Conservation (phyloP, 148 eudicot genomes). For the Polygonum maritimum region DNA sequence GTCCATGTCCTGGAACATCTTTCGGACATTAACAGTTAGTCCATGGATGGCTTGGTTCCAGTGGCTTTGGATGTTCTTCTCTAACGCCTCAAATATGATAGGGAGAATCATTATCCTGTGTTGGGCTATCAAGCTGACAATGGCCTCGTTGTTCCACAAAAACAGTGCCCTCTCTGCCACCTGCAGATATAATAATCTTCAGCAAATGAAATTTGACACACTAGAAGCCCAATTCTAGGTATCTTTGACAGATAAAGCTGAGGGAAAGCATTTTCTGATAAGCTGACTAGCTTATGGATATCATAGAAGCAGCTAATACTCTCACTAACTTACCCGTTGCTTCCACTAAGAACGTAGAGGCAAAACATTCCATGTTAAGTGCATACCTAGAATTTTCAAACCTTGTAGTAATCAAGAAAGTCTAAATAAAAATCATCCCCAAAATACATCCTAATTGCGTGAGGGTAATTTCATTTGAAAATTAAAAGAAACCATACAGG, state of each 20-base stretch:
- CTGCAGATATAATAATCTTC: constrained; percentile 23
- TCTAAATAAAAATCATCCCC: too few relatives aligned
- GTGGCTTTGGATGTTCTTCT: constrained; percentile 58
- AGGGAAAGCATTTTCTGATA: neutral
- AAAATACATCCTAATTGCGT: too few relatives aligned
- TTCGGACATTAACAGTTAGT: constrained; percentile 53
- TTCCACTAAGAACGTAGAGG: too few relatives aligned
- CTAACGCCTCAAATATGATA: constrained; percentile 65
- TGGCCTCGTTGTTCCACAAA: constrained; percentile 71
- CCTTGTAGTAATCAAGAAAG: too few relatives aligned
- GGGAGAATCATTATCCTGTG: constrained; percentile 50
- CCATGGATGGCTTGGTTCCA: constrained; percentile 77
- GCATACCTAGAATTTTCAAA: too few relatives aligned
- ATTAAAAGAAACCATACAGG: too few relatives aligned
- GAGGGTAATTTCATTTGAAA: too few relatives aligned
- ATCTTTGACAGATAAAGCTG: neutral
- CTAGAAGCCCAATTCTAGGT: neutral
- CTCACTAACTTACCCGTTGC: too few relatives aligned
- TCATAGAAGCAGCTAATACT: neutral
- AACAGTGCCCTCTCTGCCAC: constrained; percentile 72
- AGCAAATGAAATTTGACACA: neutral
- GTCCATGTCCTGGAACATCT: constrained; percentile 75
- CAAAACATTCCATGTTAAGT: too few relatives aligned
- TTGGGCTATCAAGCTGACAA: constrained; percentile 60
- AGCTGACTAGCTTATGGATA: neutral